phyloP scores from a whole-genome alignment of 306 rosid genomes.

The Dalbergia oliveri region DNA sequence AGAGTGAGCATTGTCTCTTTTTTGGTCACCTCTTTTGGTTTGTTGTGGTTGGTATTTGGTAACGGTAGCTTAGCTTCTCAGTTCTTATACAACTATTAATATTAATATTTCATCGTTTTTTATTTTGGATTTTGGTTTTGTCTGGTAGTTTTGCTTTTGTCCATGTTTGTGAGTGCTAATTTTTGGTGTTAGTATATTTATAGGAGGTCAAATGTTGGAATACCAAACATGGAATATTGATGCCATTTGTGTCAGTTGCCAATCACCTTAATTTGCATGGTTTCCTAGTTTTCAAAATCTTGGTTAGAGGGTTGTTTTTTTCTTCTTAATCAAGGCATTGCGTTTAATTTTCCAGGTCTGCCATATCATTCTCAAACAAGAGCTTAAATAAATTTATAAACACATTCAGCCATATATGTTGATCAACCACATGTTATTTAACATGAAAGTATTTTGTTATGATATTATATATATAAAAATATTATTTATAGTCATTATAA shows the following conservation, averaged over 20 bases:
- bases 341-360: background rate
- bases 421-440: background rate
- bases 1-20: constrained; percentile 1
- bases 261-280: constrained; percentile 3
- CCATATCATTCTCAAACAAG: background rate
- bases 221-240: constrained; percentile 52
- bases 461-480: too few species aligned
- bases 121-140: background rate
- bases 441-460: too few species aligned
- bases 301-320: constrained; percentile 16
- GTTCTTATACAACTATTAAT: background rate
- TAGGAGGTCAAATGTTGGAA: constrained; percentile 52
- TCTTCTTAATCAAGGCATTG: constrained; percentile 26
- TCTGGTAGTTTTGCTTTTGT: background rate
- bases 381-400: background rate
- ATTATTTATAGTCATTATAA: too few species aligned
- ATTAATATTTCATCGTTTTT: background rate
- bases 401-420: background rate
- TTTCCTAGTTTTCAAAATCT: background rate
- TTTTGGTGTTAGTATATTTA: background rate
- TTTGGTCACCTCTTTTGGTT: constrained; percentile 28
- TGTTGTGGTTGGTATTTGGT: constrained; percentile 54
- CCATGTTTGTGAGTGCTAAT: background rate
- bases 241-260: background rate
- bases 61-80: constrained; percentile 40